phyloP scores from a whole-genome alignment of 345 rosid genomes.

The Eucalyptus grandis region DNA sequence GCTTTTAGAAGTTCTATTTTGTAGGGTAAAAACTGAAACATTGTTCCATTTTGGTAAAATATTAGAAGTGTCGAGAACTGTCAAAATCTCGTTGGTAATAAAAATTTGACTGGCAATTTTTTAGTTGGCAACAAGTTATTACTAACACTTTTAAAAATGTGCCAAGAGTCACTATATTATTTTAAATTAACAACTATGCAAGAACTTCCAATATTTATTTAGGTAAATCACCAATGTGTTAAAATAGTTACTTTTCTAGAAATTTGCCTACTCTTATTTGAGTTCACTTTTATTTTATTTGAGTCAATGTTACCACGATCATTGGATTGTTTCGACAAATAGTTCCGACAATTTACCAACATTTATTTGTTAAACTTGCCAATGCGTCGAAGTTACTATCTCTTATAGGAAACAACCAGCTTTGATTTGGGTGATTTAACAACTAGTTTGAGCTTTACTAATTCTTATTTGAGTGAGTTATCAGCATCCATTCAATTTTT shows the following conservation, averaged over 20 bases:
- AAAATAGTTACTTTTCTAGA: not conserved
- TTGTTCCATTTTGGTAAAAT: not conserved
- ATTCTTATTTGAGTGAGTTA: not conserved
- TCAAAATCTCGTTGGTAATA: not conserved
- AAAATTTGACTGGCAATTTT: not conserved
- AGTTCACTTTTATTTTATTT: not conserved
- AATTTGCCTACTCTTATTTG: not conserved
- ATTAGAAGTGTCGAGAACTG: fast-evolving
- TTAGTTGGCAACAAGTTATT: not conserved
- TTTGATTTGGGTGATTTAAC: not conserved
- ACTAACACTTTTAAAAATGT: not conserved
- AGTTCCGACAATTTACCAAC: not conserved
- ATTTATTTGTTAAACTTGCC: not conserved
- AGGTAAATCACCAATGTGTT: not conserved
- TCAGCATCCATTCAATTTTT: fast-evolving
- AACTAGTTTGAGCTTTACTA: too few relatives aligned
- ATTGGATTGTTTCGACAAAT: not conserved
- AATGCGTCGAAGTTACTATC: too few relatives aligned
- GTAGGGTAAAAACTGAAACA: not conserved
- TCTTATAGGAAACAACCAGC: too few relatives aligned
- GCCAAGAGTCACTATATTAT: not conserved
- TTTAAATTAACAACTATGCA: not conserved
- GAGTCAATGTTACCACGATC: not conserved
- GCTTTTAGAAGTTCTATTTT: not conserved
- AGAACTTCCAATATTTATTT: not conserved